Evolutionary conservation across 2,329 filamentous ascomycete genomes (phyloP), one percentile per base, ranked within the genome.

Genomic region (Kalmusia sp.): DNA sequence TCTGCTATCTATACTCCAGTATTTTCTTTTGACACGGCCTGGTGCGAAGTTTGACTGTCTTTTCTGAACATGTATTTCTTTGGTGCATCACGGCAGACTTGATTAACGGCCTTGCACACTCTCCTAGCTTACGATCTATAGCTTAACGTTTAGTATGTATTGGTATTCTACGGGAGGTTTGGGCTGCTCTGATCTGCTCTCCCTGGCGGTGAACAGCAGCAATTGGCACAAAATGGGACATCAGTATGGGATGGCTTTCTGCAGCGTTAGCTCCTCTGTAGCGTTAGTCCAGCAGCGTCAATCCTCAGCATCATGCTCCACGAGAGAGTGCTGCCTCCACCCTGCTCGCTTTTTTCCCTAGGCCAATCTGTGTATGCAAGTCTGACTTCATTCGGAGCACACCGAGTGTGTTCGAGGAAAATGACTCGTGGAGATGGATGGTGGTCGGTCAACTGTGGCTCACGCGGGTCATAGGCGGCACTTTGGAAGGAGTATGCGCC

Each of bases 111-210:
- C 49, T 41, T 28, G 27, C 27, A 30, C 21, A 21, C 30, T 27
- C 21, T 21, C 27, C 28, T 15, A 9, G 14, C 33, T 24, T 19
- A 37, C 24, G 6, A 4, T 24, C 3, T 38, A 46, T 52, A 52
- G 15, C 25, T 39, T 47, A 52, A 47, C 25, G 41, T 52, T 41
- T 52, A 52, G 49, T 52, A 52, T 52, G 25, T 52, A 52, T 40
- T 46, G 49, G 41, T 31, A 38, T 15, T 15, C 46, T 33, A 27
- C 19, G 6, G 22, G 38, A 21, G 28, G 30, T n/a, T 14, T 7
- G 22, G 38, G 25, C 39, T 35, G 14, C 38, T 30, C 15, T 37
- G 17, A 27, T 33, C 41, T 34, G n/a, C 28, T 7, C 39, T 43
- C 24, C 24, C n/a, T n/a, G n/a, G n/a, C n/a, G n/a, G n/a, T n/a